Conservation (phyloP, 1,139 yeast species). For the Wickerhamomyces sp. region DNA sequence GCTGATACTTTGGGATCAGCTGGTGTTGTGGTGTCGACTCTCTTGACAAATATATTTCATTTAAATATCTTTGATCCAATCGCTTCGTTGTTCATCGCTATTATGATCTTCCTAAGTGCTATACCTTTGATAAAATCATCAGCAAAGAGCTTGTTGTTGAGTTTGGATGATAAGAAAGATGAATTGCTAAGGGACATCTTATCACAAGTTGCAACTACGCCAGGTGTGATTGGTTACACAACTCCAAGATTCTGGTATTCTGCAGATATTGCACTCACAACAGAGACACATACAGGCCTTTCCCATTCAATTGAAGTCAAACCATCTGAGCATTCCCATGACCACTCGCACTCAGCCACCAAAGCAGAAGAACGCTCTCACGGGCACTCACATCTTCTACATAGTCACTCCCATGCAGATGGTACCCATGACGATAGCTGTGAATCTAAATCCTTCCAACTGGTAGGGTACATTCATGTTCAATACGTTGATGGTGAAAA, state of each 20-base stretch:
- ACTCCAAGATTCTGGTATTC: slow-evolving; percentile 85
- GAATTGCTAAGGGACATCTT: slow-evolving; percentile 56
- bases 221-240: slow-evolving; percentile 80
- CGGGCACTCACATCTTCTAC: slow-evolving; percentile 6
- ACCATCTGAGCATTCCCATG: slow-evolving; percentile 19
- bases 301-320: slow-evolving; percentile 15
- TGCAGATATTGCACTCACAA: slow-evolving; percentile 29
- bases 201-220: slow-evolving; percentile 59
- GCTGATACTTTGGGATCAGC: slow-evolving; percentile 97
- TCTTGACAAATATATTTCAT: slow-evolving; percentile 51
- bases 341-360: slow-evolving; percentile 22
- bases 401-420: slow-evolving; percentile 1
- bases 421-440: neutral
- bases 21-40: slow-evolving; percentile 87
- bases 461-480: slow-evolving; percentile 62
- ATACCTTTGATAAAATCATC: slow-evolving; percentile 80
- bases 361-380: slow-evolving; percentile 30
- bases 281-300: slow-evolving; percentile 12
- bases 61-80: slow-evolving; percentile 78
- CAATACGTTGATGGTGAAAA: slow-evolving; percentile 68
- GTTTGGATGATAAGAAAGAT: slow-evolving; percentile 54
- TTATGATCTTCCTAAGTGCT: slow-evolving; percentile 74
- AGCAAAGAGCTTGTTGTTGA: slow-evolving; percentile 64
- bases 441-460: slow-evolving; percentile 9
- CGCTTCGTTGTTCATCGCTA: slow-evolving; percentile 84